Conservation (phyloP, 176 grass and related monocot species). For the Carex parvula region DNA sequence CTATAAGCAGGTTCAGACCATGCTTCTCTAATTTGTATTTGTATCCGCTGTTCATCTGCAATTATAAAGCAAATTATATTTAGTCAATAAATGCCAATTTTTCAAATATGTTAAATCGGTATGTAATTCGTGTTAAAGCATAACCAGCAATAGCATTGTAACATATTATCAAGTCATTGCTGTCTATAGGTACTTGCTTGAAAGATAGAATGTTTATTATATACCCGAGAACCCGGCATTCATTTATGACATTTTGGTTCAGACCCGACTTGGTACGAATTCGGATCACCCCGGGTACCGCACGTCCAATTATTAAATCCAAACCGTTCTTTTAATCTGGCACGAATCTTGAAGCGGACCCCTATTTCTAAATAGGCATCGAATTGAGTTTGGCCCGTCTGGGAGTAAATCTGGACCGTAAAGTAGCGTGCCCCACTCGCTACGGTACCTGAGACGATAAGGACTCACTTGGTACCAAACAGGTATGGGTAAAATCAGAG, state of each 20-base stretch:
- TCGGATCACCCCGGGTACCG: too few species aligned
- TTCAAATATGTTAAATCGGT: neutral
- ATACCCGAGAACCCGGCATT: neutral
- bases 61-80: neutral
- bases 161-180: neutral
- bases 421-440: too few species aligned
- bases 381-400: too few species aligned
- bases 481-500: neutral
- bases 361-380: too few species aligned
- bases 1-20: slow-evolving; percentile 59
- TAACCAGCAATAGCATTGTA: neutral
- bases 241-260: neutral
- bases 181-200: neutral
- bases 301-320: too few species aligned
- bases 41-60: slow-evolving; percentile 57
- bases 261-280: neutral
- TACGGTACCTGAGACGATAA: too few species aligned
- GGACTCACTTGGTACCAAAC: neutral
- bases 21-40: slow-evolving; percentile 43
- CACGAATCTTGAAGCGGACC: too few species aligned
- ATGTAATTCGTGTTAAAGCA: neutral
- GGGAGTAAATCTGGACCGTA: too few species aligned
- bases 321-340: too few species aligned
- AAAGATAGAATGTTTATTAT: neutral
- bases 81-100: neutral